phyloP scores from a whole-genome alignment of 192 early-diverging fungal species.

The Coemansia sp. region DNA sequence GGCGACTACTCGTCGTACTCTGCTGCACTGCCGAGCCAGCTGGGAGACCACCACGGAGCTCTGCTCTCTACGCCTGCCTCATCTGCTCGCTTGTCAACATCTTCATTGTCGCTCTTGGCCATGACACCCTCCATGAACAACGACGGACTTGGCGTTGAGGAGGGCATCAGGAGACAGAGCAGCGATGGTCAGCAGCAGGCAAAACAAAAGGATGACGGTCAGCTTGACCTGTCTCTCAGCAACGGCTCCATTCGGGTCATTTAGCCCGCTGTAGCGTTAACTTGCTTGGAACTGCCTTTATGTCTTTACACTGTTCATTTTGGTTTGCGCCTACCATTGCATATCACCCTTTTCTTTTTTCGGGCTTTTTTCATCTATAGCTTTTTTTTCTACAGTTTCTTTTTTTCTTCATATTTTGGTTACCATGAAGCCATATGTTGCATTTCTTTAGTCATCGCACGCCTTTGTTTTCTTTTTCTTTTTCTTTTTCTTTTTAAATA shows the following conservation, averaged over 20 bases:
- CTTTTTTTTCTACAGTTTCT: not conserved
- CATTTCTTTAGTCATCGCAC: too few relatives aligned
- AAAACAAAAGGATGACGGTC: conserved; percentile 1
- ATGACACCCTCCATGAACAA: conserved; percentile 20
- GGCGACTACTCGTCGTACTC: conserved; percentile 5
- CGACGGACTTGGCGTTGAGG: conserved; percentile 2
- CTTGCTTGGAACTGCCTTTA: too few relatives aligned
- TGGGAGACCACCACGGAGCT: conserved; percentile 17
- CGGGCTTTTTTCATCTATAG: not conserved
- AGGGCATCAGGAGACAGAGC: conserved; percentile 16
- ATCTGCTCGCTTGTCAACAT: conserved; percentile 38
- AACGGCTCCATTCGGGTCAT: not conserved
- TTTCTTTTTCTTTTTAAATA: not conserved
- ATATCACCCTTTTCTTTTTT: conserved; percentile 1
- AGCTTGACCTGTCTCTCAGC: conserved; percentile 1
- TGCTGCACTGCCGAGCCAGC: conserved; percentile 2
- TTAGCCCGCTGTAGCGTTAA: too few relatives aligned
- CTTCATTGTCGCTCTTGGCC: conserved; percentile 36
- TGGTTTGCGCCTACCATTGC: too few relatives aligned
- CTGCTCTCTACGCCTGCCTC: conserved; percentile 45
- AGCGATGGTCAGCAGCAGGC: conserved; percentile 7
- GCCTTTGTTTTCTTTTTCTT: not conserved
- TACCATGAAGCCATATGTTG: too few relatives aligned
- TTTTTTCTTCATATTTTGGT: not conserved
- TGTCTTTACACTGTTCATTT: too few relatives aligned